These are phyloP conservation scores for Cystobasidium ongulense DNA, from an alignment of 768 basidiomycete species.

Conservation along the genomic window DNA sequence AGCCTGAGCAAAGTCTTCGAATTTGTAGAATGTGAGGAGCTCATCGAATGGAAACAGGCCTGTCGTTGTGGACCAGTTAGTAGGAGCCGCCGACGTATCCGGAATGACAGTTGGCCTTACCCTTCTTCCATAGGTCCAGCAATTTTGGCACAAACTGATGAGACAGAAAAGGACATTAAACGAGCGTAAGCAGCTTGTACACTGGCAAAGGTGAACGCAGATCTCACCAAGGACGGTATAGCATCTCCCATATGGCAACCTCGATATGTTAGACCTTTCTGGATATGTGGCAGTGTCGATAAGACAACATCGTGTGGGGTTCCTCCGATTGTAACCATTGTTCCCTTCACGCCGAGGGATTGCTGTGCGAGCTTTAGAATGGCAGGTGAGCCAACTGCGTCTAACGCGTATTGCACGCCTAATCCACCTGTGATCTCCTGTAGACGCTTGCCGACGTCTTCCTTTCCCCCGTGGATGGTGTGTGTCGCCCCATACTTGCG, in stretches of 20 bases:
- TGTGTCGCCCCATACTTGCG: conserved; percentile 14
- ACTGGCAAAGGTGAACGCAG: background rate
- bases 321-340: conserved; percentile 13
- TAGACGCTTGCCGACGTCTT: conserved; percentile 1
- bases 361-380: background rate
- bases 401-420: conserved; percentile 14
- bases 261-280: conserved; percentile 18
- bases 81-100: too few relatives aligned
- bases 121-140: conserved; percentile 12
- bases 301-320: background rate
- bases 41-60: conserved; percentile 23
- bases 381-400: conserved; percentile 1
- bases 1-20: conserved; percentile 17
- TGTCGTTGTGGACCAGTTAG: background rate
- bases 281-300: background rate
- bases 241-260: conserved; percentile 17
- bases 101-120: background rate
- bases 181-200: background rate
- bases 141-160: conserved; percentile 7
- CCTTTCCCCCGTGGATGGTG: conserved; percentile 4
- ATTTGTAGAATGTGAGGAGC: conserved; percentile 17
- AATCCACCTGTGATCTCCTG: background rate
- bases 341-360: background rate
- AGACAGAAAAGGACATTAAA: background rate
- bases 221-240: background rate